Base-by-base conservation (phyloP, 805 yeast species). In the Suhomyces pyralidae region DNA sequence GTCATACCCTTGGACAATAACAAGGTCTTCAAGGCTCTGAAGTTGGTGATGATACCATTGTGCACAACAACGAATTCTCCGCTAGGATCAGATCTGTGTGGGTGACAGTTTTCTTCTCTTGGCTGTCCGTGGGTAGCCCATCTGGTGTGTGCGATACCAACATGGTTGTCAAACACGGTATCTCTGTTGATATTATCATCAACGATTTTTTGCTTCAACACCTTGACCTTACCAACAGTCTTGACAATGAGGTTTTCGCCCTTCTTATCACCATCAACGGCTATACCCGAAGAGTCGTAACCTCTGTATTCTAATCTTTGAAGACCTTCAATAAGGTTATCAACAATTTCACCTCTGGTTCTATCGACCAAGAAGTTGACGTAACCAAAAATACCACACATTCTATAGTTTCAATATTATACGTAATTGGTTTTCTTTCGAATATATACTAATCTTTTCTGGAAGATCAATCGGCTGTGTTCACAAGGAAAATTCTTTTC, bases 91-190 rank as follows among this genome's bases (percentile, higher is more conserved):
- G 97, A 90, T 58, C 93, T 79, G 68, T 93, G 98, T 47, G 99
- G 99, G 70, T 94, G 99, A 69, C 98, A 94, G 78, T 94, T 94
- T 56, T 71, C 62, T 56, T 80, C 83, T 59, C 83, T 84, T 53
- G 97, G 97, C 63, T 85, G 89, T 72, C 99, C 99, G 71, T 94
- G 99, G 38, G 99, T 94, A 49, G 99, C 99, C 99, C 99, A 94
- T 79, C 99, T 88, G 12, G 99, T 94, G 74, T 94, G 99, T 22
- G 99, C 98, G 69, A 94, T 94, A 67, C 97, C 99, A 55, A 85
- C 91, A 68, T 94, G 99, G 69, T 86, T 83, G 61, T 82, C 85
- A 66, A 90, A 91, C 19, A 82, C 78, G 55, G 81, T 84, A 26
- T 79, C 71, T 61, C 86, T 79, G 63, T 87, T 82, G 53, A 85